phyloP scores from a whole-genome alignment of 164 flowering plant species.

The Piper betle region DNA sequence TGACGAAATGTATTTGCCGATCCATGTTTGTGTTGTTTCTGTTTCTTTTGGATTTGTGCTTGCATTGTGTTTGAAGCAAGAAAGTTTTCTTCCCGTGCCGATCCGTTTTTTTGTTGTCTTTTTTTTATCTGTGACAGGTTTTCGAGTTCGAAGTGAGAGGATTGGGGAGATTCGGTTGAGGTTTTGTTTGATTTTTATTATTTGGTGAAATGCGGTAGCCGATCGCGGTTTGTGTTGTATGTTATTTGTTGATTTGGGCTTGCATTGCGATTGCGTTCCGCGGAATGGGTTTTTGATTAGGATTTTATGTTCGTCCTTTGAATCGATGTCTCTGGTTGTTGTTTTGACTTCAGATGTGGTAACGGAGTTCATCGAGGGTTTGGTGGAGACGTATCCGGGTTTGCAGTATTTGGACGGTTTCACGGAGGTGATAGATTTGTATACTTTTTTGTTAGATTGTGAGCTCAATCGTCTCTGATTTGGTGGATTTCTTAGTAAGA shows the following conservation, averaged over 20 bases:
- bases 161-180: background rate
- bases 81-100: no score
- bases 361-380: slow-evolving; percentile 86
- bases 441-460: background rate
- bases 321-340: background rate
- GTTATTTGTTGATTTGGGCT: background rate
- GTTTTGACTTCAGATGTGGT: slow-evolving; percentile 54
- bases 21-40: background rate
- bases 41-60: background rate
- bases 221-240: background rate
- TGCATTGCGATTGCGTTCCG: background rate
- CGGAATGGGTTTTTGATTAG: background rate
- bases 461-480: background rate
- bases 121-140: no score
- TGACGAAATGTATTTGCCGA: no score
- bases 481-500: background rate
- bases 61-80: background rate
- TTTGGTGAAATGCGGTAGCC: background rate
- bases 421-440: slow-evolving; percentile 45
- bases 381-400: slow-evolving; percentile 83
- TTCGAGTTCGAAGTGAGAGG: background rate
- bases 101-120: no score
- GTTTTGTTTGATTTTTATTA: background rate
- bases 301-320: background rate
- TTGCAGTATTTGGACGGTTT: slow-evolving; percentile 87